Conservation (phyloP, 352 stramenopile genomes). For the Globisporangium spiculum region DNA sequence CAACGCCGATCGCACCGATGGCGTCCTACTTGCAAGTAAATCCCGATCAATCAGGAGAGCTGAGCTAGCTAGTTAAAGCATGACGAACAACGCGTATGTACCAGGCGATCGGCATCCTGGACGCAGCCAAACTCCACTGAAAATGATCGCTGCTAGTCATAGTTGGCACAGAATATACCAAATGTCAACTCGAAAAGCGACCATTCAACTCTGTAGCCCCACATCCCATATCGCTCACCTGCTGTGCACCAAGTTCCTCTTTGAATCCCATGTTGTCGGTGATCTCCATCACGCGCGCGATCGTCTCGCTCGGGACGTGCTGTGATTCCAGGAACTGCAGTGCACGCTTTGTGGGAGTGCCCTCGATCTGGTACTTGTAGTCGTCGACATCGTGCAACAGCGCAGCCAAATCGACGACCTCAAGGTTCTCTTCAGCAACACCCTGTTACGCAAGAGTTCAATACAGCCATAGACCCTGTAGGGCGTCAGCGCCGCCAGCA, state of each 20-base stretch:
- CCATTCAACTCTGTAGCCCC: background rate
- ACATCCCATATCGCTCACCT: background rate
- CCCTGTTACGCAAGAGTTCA: slow-evolving; percentile 24
- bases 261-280: slow-evolving; percentile 86
- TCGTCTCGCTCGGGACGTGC: slow-evolving; percentile 39
- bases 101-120: slow-evolving; percentile 86
- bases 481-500: too few species aligned
- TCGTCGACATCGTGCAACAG: slow-evolving; percentile 90
- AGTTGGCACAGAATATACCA: background rate
- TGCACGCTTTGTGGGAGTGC: slow-evolving; percentile 52
- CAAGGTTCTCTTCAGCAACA: slow-evolving; percentile 49
- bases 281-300: slow-evolving; percentile 70
- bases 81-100: slow-evolving; percentile 12
- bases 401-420: slow-evolving; percentile 79
- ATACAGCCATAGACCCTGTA: background rate
- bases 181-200: background rate
- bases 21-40: slow-evolving; percentile 47
- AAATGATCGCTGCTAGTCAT: background rate
- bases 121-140: slow-evolving; percentile 80
- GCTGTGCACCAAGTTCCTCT: slow-evolving; percentile 54
- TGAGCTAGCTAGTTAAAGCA: background rate
- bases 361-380: slow-evolving; percentile 66
- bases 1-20: slow-evolving; percentile 88
- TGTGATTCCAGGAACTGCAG: slow-evolving; percentile 57
- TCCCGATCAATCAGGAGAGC: background rate